These are phyloP conservation scores for Mycosarcoma mackinlayi DNA, from an alignment of 1,284 basidiomycete species.

Conservation along the genomic window DNA sequence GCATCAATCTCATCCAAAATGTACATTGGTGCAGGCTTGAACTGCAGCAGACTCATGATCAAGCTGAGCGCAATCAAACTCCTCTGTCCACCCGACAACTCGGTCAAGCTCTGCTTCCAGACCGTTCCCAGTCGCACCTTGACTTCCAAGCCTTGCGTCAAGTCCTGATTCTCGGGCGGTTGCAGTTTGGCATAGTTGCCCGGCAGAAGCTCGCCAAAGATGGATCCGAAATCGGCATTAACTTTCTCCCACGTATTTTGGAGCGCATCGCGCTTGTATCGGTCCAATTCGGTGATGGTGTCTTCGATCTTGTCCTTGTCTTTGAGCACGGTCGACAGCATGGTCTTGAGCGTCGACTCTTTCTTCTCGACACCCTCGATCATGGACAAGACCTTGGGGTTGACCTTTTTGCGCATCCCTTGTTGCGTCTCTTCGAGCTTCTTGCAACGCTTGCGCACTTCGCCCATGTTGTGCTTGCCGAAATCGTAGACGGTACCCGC, in stretches of 20 bases:
- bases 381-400: constrained; percentile 94
- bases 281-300: constrained; percentile 91
- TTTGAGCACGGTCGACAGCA: constrained; percentile 86
- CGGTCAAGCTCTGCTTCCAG: constrained; percentile 97
- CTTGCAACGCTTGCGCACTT: constrained; percentile 76
- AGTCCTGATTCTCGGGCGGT: constrained; percentile 89
- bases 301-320: constrained; percentile 97
- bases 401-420: constrained; percentile 92
- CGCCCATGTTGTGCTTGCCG: constrained; percentile 76
- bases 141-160: constrained; percentile 95
- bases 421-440: constrained; percentile 85
- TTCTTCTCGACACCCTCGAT: constrained; percentile 98
- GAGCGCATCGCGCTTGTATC: constrained; percentile 92
- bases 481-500: constrained; percentile 87
- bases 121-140: constrained; percentile 93
- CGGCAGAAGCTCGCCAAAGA: constrained; percentile 94
- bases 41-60: constrained; percentile 97
- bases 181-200: constrained; percentile 96
- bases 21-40: constrained; percentile 99
- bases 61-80: constrained; percentile 95
- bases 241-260: constrained; percentile 97
- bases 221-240: constrained; percentile 89
- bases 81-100: constrained; percentile 95
- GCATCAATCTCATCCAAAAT: constrained; percentile 99
- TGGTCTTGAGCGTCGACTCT: constrained; percentile 85